Conservation (phyloP, 768 basidiomycete genomes). For the Lanmaoa rubissima region DNA sequence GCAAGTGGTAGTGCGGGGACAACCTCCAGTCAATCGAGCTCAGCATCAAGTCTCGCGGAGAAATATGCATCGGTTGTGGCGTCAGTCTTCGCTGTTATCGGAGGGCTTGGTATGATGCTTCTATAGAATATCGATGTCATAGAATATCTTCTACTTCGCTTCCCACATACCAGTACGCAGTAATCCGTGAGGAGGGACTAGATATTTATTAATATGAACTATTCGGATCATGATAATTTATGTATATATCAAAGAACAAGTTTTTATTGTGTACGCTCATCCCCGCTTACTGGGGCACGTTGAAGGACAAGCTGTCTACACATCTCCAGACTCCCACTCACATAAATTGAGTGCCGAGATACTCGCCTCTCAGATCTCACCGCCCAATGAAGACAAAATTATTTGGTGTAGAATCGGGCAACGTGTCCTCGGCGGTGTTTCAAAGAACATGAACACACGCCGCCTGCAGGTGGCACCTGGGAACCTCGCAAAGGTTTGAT, state of each 20-base stretch:
- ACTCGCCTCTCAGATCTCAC: not conserved
- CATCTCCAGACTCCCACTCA: not conserved
- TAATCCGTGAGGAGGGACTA: not conserved
- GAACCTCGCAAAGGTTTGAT: conserved; percentile 6
- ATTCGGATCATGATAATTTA: not conserved
- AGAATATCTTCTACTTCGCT: not conserved
- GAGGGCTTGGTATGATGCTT: conserved; percentile 18
- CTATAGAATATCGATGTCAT: not conserved
- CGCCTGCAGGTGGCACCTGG: not conserved
- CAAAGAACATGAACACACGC: not conserved
- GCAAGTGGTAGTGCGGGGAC: conserved; percentile 16
- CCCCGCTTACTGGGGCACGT: too few relatives aligned
- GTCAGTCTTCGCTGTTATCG: conserved; percentile 9
- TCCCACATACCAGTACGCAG: not conserved
- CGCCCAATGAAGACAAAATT: too few relatives aligned
- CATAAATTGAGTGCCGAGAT: not conserved
- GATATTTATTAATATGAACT: not conserved
- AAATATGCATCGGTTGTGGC: conserved; percentile 5
- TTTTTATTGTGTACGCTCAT: too few relatives aligned
- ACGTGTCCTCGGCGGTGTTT: conserved; percentile 5
- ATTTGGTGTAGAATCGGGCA: not conserved
- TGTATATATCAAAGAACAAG: not conserved
- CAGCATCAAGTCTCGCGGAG: not conserved
- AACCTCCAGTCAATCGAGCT: conserved; percentile 9
- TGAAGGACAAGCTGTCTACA: too few relatives aligned